These are phyloP conservation scores for Cladosporium colombiae DNA, from an alignment of 2,329 filamentous ascomycete genomes.

Conservation along the genomic window DNA sequence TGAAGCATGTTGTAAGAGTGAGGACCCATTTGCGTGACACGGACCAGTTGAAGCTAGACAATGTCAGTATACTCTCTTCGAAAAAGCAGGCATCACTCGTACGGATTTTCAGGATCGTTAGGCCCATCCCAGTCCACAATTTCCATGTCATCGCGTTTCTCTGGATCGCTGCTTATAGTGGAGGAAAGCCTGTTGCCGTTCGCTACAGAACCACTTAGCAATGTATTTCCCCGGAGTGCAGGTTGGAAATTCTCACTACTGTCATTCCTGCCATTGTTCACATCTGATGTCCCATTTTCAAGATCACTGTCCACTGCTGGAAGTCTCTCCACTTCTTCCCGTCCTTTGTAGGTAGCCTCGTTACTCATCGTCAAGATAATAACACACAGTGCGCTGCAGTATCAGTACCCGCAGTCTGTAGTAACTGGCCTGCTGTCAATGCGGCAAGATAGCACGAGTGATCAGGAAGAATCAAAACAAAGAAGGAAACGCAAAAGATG, in stretches of 20 bases:
- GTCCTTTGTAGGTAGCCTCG: not conserved
- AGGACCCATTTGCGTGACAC: constrained; percentile 32
- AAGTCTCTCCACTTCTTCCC: constrained; percentile 22
- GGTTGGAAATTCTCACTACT: not conserved
- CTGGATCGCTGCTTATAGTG: not conserved
- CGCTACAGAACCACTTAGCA: not conserved
- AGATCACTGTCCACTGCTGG: constrained; percentile 13
- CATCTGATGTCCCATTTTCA: not conserved
- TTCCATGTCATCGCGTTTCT: constrained; percentile 1
- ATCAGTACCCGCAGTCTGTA: not conserved
- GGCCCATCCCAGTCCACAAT: constrained; percentile 28
- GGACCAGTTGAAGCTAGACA: constrained; percentile 32
- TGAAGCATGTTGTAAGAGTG: constrained; percentile 35
- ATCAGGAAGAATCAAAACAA: not conserved
- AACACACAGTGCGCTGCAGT: not conserved
- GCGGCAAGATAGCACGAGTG: not conserved
- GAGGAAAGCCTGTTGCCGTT: constrained; percentile 2
- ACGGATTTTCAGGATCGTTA: constrained; percentile 28
- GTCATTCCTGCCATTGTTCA: not conserved
- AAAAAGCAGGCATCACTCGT: constrained; percentile 35
- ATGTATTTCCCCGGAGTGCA: no score
- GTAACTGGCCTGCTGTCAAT: not conserved
- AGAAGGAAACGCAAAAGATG: not conserved
- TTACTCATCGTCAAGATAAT: not conserved
- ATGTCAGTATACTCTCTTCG: not conserved